Percentiles rank a stretch among this genome's conserved stretches.
Evolutionary conservation across 768 basidiomycete genomes (phyloP).

Genomic region (Boletus rex-veris): DNA sequence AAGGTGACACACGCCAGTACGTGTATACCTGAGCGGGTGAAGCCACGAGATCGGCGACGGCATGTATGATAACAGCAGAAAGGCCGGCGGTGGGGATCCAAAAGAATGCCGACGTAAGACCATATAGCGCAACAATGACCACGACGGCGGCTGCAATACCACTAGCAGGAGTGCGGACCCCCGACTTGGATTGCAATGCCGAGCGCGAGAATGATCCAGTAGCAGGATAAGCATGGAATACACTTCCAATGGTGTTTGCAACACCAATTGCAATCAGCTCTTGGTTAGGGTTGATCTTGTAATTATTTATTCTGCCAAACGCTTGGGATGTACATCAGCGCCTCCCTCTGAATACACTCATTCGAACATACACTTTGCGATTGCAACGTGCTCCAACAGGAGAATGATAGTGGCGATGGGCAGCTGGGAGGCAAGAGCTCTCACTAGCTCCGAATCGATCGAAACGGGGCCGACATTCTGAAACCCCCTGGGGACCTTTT

Average conservation of each 20-base stretch:
- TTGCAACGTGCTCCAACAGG: constrained; percentile 93
- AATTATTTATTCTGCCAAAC: constrained; percentile 91
- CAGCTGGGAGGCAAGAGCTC: constrained; percentile 68
- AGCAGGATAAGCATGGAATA: constrained; percentile 91
- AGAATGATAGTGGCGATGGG: constrained; percentile 87
- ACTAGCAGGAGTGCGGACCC: constrained; percentile 92
- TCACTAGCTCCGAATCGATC: constrained; percentile 52
- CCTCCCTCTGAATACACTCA: neutral
- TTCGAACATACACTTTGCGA: constrained; percentile 73
- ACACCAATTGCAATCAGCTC: constrained; percentile 98
- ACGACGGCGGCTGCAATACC: constrained; percentile 83
- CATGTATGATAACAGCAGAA: constrained; percentile 95
- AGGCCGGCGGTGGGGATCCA: constrained; percentile 82
- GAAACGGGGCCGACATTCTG: constrained; percentile 49
- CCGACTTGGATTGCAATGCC: constrained; percentile 92
- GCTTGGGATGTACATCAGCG: constrained; percentile 43
- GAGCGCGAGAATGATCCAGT: constrained; percentile 98
- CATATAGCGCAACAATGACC: constrained; percentile 92
- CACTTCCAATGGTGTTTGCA: constrained; percentile 87
- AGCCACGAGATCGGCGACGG: constrained; percentile 84
- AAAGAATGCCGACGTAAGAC: constrained; percentile 88
- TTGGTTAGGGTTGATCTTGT: constrained; percentile 92
- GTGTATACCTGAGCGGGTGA: constrained; percentile 76
- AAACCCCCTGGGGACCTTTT: constrained; percentile 82
- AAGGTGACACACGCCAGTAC: constrained; percentile 92